Conservation (phyloP, 2,329 filamentous ascomycete species). For the Daldinia eschscholtzii region DNA sequence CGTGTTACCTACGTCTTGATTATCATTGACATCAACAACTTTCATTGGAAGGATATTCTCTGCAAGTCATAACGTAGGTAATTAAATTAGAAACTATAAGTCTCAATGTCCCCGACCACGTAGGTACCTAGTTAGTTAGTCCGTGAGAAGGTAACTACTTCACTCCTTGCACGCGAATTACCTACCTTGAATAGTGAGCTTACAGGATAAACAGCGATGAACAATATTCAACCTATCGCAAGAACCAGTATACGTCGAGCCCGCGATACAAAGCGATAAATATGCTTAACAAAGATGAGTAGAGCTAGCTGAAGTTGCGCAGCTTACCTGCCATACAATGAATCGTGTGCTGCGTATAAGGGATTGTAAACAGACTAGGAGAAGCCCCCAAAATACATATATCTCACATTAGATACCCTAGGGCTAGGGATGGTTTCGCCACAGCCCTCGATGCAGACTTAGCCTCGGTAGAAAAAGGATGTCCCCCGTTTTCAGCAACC, state of each 20-base stretch:
- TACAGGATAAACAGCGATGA: neutral
- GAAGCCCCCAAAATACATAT: neutral
- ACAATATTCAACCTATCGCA: neutral
- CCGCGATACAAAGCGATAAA: neutral
- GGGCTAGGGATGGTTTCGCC: too few relatives aligned
- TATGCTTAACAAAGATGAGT: neutral
- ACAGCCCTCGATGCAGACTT: neutral
- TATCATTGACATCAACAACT: neutral
- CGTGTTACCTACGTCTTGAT: neutral
- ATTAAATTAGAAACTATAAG: neutral
- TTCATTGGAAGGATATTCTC: neutral
- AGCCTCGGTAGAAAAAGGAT: neutral
- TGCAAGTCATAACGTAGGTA: neutral
- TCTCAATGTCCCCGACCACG: too few relatives aligned
- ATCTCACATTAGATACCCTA: neutral
- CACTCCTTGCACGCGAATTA: neutral
- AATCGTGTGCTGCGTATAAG: neutral
- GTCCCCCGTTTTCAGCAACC: conserved; percentile 3
- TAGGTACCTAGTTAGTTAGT: too few relatives aligned
- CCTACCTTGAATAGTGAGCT: neutral
- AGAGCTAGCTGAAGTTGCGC: neutral
- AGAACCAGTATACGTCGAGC: neutral
- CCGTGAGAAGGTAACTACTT: neutral
- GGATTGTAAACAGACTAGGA: neutral
- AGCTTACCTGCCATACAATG: neutral